phyloP scores from a whole-genome alignment of 2,329 filamentous ascomycete species.

The Clonostachys chloroleuca region DNA sequence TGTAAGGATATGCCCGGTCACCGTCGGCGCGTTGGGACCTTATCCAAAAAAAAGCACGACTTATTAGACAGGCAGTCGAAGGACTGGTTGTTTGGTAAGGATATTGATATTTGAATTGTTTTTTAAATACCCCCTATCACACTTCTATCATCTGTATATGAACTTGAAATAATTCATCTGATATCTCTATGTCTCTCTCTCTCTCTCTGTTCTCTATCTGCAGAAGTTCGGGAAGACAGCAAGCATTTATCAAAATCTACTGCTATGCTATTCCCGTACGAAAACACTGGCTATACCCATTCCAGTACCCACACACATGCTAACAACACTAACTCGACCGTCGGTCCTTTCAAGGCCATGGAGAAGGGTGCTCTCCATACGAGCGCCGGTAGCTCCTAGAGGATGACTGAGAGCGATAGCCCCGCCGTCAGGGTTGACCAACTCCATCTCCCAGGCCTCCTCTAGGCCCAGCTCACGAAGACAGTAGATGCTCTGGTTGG shows the following conservation, averaged over 20 bases:
- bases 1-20: conserved; percentile 38
- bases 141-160: no score
- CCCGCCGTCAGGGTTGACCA: conserved; percentile 85
- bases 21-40: conserved; percentile 15
- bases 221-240: no score
- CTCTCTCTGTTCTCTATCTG: no score
- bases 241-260: no score
- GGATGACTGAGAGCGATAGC: conserved; percentile 86
- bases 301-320: conserved; percentile 79
- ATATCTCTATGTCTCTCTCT: no score
- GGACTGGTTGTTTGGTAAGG: conserved; percentile 34
- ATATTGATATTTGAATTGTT: conserved; percentile 13
- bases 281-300: conserved; percentile 70
- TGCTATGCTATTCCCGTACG: conserved; percentile 45
- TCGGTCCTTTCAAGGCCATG: conserved; percentile 64
- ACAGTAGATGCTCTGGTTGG: conserved; percentile 65
- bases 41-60: conserved; percentile 33
- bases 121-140: background rate
- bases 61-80: conserved; percentile 35
- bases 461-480: conserved; percentile 66
- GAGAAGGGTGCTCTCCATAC: conserved; percentile 66
- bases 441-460: conserved; percentile 54
- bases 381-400: conserved; percentile 75
- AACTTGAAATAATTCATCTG: no score
- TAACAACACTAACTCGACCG: conserved; percentile 73